phyloP scores from a whole-genome alignment of 2,329 filamentous ascomycete species.

The Fusarium papillatum region DNA sequence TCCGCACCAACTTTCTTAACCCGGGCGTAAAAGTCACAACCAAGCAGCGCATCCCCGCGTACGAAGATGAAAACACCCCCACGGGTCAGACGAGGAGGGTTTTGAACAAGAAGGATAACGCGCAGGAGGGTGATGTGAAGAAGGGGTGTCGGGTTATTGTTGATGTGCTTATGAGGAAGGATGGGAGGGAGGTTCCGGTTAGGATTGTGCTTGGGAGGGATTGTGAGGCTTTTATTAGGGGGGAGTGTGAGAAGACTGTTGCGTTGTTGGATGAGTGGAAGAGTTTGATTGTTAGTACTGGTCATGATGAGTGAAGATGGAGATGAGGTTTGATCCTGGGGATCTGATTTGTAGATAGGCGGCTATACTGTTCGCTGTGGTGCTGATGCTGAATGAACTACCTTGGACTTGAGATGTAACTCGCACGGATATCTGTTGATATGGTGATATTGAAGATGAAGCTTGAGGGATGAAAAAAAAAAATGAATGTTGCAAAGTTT shows the following conservation, averaged over 20 bases:
- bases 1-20: slow-evolving; percentile 64
- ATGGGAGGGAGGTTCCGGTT: slow-evolving; percentile 65
- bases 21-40: slow-evolving; percentile 43
- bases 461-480: too few relatives aligned
- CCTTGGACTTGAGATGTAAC: background rate
- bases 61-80: slow-evolving; percentile 47
- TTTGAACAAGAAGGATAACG: slow-evolving; percentile 55
- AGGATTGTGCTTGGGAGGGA: slow-evolving; percentile 69
- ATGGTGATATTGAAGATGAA: background rate
- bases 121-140: slow-evolving; percentile 67
- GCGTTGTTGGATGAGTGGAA: slow-evolving; percentile 64
- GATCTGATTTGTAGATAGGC: too few relatives aligned
- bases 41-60: slow-evolving; percentile 49
- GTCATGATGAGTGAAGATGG: slow-evolving; percentile 17
- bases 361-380: too few relatives aligned
- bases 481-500: too few relatives aligned
- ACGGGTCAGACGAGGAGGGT: slow-evolving; percentile 44
- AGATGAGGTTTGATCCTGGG: too few relatives aligned
- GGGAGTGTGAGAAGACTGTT: slow-evolving; percentile 58
- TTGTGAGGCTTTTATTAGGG: slow-evolving; percentile 54
- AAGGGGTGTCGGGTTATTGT: slow-evolving; percentile 67
- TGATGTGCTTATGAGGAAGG: slow-evolving; percentile 66
- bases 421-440: background rate
- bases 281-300: slow-evolving; percentile 43
- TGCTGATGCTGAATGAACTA: too few relatives aligned